A percentile compares a stretch with the other conserved stretches of the same genome.
Evolutionary conservation across 352 stramenopile species (phyloP).

Genomic region (Phytophthora sp.): DNA sequence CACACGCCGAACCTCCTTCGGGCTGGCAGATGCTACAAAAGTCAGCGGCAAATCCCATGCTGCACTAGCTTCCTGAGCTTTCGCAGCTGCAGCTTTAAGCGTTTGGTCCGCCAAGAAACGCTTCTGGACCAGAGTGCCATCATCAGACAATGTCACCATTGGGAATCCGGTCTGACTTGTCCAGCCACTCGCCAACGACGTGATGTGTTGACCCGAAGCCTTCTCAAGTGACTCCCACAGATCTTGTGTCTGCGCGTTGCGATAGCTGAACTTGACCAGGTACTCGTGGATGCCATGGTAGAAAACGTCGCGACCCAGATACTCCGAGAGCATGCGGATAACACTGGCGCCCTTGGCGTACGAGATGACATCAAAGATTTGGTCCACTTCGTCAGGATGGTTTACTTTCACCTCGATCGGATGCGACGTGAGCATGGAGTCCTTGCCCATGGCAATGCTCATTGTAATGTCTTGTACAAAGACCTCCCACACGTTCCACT

Average conservation of each 20-base stretch:
- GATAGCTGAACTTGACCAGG: conserved; percentile 93
- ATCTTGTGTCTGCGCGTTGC: conserved; percentile 95
- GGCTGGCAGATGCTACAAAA: conserved; percentile 56
- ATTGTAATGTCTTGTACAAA: conserved; percentile 91
- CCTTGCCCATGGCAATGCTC: conserved; percentile 90
- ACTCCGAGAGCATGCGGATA: conserved; percentile 83
- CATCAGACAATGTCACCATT: conserved; percentile 77
- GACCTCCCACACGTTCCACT: conserved; percentile 97
- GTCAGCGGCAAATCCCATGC: conserved; percentile 90
- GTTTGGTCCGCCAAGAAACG: conserved; percentile 94
- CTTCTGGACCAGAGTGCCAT: conserved; percentile 83
- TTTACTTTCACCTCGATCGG: conserved; percentile 96
- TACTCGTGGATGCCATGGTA: conserved; percentile 93
- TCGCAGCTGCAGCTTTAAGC: conserved; percentile 53
- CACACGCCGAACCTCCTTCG: conserved; percentile 53
- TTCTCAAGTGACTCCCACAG: conserved; percentile 95
- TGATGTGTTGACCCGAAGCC: conserved; percentile 90
- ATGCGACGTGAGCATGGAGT: conserved; percentile 92
- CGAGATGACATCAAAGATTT: conserved; percentile 99
- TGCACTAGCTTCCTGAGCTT: conserved; percentile 31
- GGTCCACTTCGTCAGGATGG: conserved; percentile 95
- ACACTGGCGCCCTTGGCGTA: conserved; percentile 93
- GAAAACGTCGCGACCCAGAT: conserved; percentile 77
- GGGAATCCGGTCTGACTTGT: conserved; percentile 96
- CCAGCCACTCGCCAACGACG: conserved; percentile 92